Evolutionary conservation across 768 basidiomycete species (phyloP), one percentile per base, ranked within the genome.

Genomic region (Gloeophyllum trabeum): DNA sequence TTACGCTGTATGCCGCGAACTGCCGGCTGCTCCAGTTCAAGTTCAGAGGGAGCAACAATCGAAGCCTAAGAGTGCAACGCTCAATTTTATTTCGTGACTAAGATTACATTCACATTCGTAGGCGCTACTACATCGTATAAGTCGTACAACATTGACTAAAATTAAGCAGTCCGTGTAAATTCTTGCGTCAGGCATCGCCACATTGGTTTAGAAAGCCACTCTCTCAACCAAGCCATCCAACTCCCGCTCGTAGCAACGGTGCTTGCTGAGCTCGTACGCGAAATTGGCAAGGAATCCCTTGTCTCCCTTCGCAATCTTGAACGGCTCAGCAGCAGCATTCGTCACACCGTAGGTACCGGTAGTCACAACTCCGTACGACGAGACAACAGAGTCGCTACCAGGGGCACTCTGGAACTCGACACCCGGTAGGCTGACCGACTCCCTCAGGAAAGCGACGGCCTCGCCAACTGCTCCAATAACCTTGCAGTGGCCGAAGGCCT

Each of bases 401-500:
- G 54, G 58, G 20, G 51, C 47, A 6, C 59, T 47, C 30, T 58
- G 57, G 34, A 76, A 64, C 36, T 69, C 49, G 19, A 81, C 54
- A 23, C 66, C 64, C 0, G 72, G 69, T 13, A 80, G 54, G 38
- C 54, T 55, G 3, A 73, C 64, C 4, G 69, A 67, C 4, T 65
- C 55, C 3, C 67, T 62, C 13, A 81, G 55, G 51, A 79, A 67
- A 3, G 51, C 51, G 4, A 72, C 67, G 45, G 66, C 79, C 55
- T 76, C 70, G 6, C 88, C 90, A 36, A 81, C 65, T 1, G 79
- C 87, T 2, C 76, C 84, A 44, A 94, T 85, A 14, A 81, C 57
- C 63, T 92, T 92, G 61, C 77, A 81, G 59, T 92, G 90, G 18
- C 82, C 82, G 60, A 85, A 92, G 2, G 86, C 80, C 60, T 92